Conservation (phyloP, 73 alveolate species). For the Tetrahymena malaccensis region DNA sequence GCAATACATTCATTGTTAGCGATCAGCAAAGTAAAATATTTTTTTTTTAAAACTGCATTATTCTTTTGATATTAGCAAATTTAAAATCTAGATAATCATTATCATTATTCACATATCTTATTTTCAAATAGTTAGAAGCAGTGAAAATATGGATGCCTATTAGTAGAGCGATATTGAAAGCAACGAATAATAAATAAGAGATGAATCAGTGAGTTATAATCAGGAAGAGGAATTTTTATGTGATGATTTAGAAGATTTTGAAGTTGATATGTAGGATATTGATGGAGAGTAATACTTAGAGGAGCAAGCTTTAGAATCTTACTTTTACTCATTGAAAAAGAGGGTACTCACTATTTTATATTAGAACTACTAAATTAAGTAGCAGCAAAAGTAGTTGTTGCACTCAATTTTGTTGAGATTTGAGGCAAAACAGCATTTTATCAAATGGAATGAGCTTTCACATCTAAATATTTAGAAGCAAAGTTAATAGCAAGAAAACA, state of each 20-base stretch:
- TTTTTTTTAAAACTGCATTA: neutral
- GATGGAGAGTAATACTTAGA: neutral
- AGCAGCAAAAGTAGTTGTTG: neutral
- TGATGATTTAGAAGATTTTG: neutral
- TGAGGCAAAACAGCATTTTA: neutral
- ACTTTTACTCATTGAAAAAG: neutral
- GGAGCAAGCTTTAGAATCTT: neutral
- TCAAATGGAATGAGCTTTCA: neutral
- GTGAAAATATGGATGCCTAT: neutral
- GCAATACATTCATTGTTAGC: neutral
- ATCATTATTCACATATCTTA: neutral
- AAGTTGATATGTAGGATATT: neutral
- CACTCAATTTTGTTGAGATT: neutral
- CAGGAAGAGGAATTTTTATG: neutral
- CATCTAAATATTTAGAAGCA: neutral
- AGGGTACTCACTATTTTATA: neutral
- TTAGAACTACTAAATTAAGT: neutral
- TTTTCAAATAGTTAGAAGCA: neutral
- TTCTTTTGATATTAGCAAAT: too few relatives aligned
- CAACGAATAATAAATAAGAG: neutral
- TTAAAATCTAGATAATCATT: too few relatives aligned
- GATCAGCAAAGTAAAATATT: neutral
- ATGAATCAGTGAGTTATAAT: neutral
- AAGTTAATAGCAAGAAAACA: neutral
- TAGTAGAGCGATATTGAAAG: neutral